phyloP scores from a whole-genome alignment of 371 early-diverging fungal genomes.

The Dinochytrium kinnereticum region DNA sequence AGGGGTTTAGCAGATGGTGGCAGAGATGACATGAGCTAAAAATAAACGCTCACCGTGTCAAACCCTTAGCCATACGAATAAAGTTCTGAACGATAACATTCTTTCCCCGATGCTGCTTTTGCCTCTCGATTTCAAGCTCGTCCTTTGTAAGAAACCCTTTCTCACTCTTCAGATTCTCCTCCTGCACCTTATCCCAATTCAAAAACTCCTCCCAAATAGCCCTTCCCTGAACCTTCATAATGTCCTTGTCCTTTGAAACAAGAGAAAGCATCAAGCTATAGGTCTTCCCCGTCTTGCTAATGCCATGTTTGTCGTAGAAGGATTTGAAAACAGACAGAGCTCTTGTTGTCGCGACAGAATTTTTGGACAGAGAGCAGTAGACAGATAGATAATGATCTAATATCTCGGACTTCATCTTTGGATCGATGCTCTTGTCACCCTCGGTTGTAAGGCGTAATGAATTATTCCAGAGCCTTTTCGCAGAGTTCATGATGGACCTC shows the following conservation, averaged over 20 bases:
- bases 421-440: not conserved
- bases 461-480: not conserved
- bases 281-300: slow-evolving; percentile 27
- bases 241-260: slow-evolving; percentile 27
- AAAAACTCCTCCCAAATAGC: slow-evolving; percentile 39
- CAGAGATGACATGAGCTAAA: not conserved
- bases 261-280: slow-evolving; percentile 28
- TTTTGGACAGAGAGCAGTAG: slow-evolving; percentile 24
- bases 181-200: slow-evolving; percentile 41
- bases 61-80: slow-evolving; percentile 37
- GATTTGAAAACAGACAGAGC: slow-evolving; percentile 34
- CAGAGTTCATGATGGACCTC: not conserved
- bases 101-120: slow-evolving; percentile 31
- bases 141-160: slow-evolving; percentile 16
- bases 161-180: slow-evolving; percentile 27
- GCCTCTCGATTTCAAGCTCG: slow-evolving; percentile 42
- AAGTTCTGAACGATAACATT: slow-evolving; percentile 30
- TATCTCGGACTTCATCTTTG: slow-evolving; percentile 1
- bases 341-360: slow-evolving; percentile 6
- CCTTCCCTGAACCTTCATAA: slow-evolving; percentile 30
- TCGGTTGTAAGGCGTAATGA: not conserved
- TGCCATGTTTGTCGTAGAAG: slow-evolving; percentile 17
- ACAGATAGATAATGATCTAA: slow-evolving; percentile 37
- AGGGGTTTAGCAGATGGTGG: not conserved
- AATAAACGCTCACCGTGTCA: slow-evolving; percentile 28